Evolutionary conservation across 805 yeast species (phyloP), one percentile per base, ranked within the genome.

Genomic region (Sungouiozyma ichnusensis): DNA sequence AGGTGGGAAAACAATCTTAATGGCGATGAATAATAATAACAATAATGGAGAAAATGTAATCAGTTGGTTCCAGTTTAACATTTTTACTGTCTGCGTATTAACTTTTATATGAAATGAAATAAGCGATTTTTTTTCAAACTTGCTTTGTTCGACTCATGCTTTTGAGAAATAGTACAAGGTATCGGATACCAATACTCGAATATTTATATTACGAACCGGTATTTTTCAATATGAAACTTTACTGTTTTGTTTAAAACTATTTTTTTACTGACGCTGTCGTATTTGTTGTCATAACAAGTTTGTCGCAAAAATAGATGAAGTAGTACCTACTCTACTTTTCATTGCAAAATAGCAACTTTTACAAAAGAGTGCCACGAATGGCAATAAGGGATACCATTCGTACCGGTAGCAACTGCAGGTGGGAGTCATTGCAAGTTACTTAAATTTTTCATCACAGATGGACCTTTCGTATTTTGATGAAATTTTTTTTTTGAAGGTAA

Each of bases 1-100:
- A 3, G 81, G 81, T 3, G 80, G 80, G 4, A 69, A 40, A 2
- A 52, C 46, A 1, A 59, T 38, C 34, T 42, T 49, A 20, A 57
- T 37, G 27, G 42, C 20, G 4, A 47, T n/a, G 9, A 24, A 16
- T 4, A 32, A 27, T 13, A 37, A 13, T 7, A 39, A 11, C 7
- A 36, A 4, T 5, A 45, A 11, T 24, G 29, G 15, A n/a, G 31
- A 24, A 11, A 43, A 17, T 17, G 19, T 9, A 9, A 32, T 36
- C 7, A 34, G 5, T 32, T 18, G 5, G 3, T 14, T 17, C 15
- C 16, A 16, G 6, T 20, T 5, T 24, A 18, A 27, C 36, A 39
- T 39, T 2, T 14, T 16, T 2, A 2, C 5, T 16, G 17, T n/a
- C 6, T 8, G 16, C 15, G 3, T 7, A 15, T 15, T 14, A 6